Percentiles rank a stretch among this genome's conserved stretches.
These are phyloP conservation scores for Austroboletus niveus DNA, from an alignment of 1,284 basidiomycete genomes.

Conservation along the genomic window DNA sequence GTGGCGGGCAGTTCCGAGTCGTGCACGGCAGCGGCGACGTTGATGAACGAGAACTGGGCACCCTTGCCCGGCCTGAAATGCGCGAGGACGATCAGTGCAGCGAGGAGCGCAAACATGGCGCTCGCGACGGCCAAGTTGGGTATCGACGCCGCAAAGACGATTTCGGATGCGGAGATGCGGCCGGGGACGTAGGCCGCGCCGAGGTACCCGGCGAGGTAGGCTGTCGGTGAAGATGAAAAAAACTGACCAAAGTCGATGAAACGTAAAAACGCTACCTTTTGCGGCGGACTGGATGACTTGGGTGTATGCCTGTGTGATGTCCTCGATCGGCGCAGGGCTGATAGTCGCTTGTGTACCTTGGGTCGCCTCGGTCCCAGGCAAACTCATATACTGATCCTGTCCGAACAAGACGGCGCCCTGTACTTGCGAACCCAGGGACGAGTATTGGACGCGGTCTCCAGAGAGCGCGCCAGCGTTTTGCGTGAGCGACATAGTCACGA, in stretches of 20 bases:
- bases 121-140: constrained; percentile 25
- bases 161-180: constrained; percentile 20
- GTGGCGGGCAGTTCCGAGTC: constrained; percentile 25
- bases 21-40: constrained; percentile 24
- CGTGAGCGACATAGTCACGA: constrained; percentile 14
- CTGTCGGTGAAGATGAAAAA: background rate
- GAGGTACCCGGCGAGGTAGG: constrained; percentile 20
- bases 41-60: constrained; percentile 27
- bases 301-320: constrained; percentile 22
- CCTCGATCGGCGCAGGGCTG: constrained; percentile 3
- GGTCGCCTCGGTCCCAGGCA: background rate
- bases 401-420: constrained; percentile 22
- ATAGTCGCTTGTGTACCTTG: constrained; percentile 1
- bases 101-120: constrained; percentile 20
- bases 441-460: background rate
- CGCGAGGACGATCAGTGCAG: constrained; percentile 13
- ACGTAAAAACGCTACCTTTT: constrained; percentile 16
- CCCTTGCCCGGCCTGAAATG: constrained; percentile 24
- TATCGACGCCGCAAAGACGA: constrained; percentile 27
- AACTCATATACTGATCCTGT: constrained; percentile 6
- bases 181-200: constrained; percentile 29
- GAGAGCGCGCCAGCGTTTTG: background rate
- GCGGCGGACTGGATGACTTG: constrained; percentile 19
- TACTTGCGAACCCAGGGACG: constrained; percentile 13
- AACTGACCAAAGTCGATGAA: too few species aligned